Base-by-base conservation (phyloP, 805 yeast genomes). In the Diddensiella transvaalensis region DNA sequence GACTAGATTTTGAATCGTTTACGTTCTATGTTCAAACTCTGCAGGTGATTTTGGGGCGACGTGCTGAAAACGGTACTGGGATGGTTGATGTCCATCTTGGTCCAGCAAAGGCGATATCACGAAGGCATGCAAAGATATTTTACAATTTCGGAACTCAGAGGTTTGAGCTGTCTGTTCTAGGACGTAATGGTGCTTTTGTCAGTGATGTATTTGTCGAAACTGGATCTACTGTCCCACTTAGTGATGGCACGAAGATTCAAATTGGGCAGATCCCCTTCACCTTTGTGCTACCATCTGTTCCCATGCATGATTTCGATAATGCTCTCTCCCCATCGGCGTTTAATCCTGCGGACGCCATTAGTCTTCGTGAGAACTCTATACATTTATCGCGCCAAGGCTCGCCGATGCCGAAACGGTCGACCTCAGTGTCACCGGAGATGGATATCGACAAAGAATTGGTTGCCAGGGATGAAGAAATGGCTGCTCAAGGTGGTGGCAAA, bases 151-250 rank as follows among this genome's bases (percentile, higher is more conserved):
- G 96, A 2, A 89, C 95, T 2, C 98, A 91, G 63, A 70, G 96
- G 55, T 93, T 93, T 62, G 99, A 93, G 66, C 70, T 93, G 40
- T 83, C 95, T 5, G 89, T 93, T 1, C 73, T 90, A 57, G 99
- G 99, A 17, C 77, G 96, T 58, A 93, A 93, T 65, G 99, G 99
- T 33, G 97, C 97, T 2, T 93, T 93, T 72, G 96, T 93, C 2
- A 93, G 91, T 65, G 96, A 89, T 56, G 74, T 73, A 30, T 93
- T 91, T 65, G 84, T 93, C 4, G 96, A 88, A 62, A 80, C 85
- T 52, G 97, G 96, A 5, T 82, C 87, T 32, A 93, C 99, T 0
- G 89, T 93, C 5, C 96, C 96, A 1, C 70, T 93, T 41, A 74
- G 73, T 19, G 87, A 91, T 66, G 86, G 84, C 36, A 81, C 90